Evolutionary conservation across 108 stramenopile genomes (phyloP).

Genomic region (Fragilariopsis cylindrus): DNA sequence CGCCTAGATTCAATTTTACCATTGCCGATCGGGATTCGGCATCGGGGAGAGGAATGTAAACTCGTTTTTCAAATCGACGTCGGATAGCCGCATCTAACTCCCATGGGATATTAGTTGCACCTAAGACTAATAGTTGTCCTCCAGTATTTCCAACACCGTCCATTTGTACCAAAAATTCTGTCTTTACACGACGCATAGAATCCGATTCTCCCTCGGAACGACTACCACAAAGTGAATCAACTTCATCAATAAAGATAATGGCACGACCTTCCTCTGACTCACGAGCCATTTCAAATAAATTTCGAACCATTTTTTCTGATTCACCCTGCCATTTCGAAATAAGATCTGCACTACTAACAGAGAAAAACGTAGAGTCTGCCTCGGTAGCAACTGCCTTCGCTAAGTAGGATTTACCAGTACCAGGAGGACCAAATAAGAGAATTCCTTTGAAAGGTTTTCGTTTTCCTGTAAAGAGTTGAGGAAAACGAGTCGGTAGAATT

Average conservation of each 20-base stretch:
- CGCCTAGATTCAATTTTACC: slow-evolving; percentile 91
- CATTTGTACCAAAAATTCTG: slow-evolving; percentile 99
- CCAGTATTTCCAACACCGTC: slow-evolving; percentile 92
- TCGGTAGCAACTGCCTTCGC: slow-evolving; percentile 99
- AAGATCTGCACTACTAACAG: slow-evolving; percentile 94
- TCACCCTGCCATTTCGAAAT: slow-evolving; percentile 99
- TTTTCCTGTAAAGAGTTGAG: slow-evolving; percentile 96
- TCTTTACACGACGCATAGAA: slow-evolving; percentile 92
- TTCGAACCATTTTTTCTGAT: slow-evolving; percentile 94
- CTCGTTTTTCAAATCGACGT: slow-evolving; percentile 98
- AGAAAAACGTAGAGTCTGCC: slow-evolving; percentile 96
- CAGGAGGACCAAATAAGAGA: slow-evolving; percentile 93
- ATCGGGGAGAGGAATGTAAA: slow-evolving; percentile 98
- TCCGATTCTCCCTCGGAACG: slow-evolving; percentile 93
- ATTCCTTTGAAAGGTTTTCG: slow-evolving; percentile 94
- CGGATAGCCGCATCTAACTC: slow-evolving; percentile 99
- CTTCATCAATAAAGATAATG: slow-evolving; percentile 97
- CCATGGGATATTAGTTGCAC: slow-evolving; percentile 99
- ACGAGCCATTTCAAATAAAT: slow-evolving; percentile 98
- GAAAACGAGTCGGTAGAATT: slow-evolving; percentile 90
- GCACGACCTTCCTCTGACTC: slow-evolving; percentile 82
- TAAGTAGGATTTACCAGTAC: slow-evolving; percentile 93
- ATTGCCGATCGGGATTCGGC: slow-evolving; percentile 83
- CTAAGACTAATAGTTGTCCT: slow-evolving; percentile 85
- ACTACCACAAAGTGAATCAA: slow-evolving; percentile 92